These are phyloP conservation scores for Penicillium hordei DNA, from an alignment of 2,329 filamentous ascomycete species.

Conservation along the genomic window DNA sequence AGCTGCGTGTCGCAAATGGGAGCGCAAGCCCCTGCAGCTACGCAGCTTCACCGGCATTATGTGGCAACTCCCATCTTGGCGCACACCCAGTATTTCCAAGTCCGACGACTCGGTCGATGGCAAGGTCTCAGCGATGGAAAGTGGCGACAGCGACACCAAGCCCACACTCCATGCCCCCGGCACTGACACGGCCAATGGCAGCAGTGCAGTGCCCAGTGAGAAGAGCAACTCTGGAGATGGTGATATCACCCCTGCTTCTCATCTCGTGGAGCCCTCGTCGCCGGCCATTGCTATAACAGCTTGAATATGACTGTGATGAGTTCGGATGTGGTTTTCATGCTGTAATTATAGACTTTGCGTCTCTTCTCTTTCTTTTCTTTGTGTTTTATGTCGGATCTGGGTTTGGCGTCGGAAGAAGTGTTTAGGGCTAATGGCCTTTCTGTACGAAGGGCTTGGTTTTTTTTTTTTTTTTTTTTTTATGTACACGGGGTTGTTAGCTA, in stretches of 20 bases:
- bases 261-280: constrained; percentile 54
- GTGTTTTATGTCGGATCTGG: not conserved
- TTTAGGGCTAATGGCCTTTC: not conserved
- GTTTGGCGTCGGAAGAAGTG: constrained; percentile 1
- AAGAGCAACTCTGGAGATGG: constrained; percentile 58
- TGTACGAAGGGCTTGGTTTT: not conserved
- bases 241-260: constrained; percentile 47
- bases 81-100: constrained; percentile 53
- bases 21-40: constrained; percentile 74
- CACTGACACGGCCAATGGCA: constrained; percentile 23
- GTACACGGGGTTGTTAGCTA: not conserved
- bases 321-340: constrained; percentile 1
- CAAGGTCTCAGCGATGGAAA: constrained; percentile 55
- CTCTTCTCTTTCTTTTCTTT: not conserved
- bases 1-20: constrained; percentile 89
- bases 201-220: constrained; percentile 59
- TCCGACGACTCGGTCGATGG: constrained; percentile 58
- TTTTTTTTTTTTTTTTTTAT: not conserved
- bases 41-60: constrained; percentile 89
- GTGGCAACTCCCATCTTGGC: constrained; percentile 84
- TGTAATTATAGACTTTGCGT: constrained; percentile 29
- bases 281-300: constrained; percentile 45
- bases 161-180: constrained; percentile 49
- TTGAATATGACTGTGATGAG: constrained; percentile 19
- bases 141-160: constrained; percentile 58